These are phyloP conservation scores for Magnusiomyces sp. DNA, from an alignment of 1,139 yeast genomes.

Conservation along the genomic window DNA sequence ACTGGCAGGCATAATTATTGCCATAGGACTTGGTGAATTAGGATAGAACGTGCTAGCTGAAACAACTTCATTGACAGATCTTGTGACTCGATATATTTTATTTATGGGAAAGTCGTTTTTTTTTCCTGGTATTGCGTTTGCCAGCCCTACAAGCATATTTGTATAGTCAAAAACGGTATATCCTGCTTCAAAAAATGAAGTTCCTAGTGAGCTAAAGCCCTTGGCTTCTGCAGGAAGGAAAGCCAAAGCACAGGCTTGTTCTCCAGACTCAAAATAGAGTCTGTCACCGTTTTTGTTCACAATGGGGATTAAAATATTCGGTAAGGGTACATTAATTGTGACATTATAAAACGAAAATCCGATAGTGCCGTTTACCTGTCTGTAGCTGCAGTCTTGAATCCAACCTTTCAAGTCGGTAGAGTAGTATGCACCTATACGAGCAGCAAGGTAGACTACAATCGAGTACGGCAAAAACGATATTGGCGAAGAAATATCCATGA, in stretches of 20 bases:
- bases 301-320: conserved; percentile 42
- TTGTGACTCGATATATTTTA: neutral
- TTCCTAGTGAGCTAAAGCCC: conserved; percentile 56
- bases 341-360: conserved; percentile 49
- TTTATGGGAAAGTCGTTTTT: neutral
- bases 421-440: conserved; percentile 67
- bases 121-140: conserved; percentile 29
- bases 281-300: conserved; percentile 24
- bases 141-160: conserved; percentile 50
- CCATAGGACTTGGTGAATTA: conserved; percentile 3
- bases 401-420: conserved; percentile 44
- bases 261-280: conserved; percentile 42
- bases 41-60: conserved; percentile 12
- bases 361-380: conserved; percentile 45
- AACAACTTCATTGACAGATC: conserved; percentile 7
- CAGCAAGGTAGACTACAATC: conserved; percentile 54
- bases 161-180: conserved; percentile 65
- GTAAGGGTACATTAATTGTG: conserved; percentile 45
- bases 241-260: conserved; percentile 51
- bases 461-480: conserved; percentile 52
- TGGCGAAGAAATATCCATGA: conserved; percentile 52
- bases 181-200: conserved; percentile 47
- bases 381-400: conserved; percentile 57
- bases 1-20: neutral
- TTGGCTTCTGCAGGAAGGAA: conserved; percentile 42